Percentiles rank a stretch among this genome's conserved stretches.
These are phyloP conservation scores for Pichia exigua DNA, from an alignment of 805 yeast species.

Conservation along the genomic window DNA sequence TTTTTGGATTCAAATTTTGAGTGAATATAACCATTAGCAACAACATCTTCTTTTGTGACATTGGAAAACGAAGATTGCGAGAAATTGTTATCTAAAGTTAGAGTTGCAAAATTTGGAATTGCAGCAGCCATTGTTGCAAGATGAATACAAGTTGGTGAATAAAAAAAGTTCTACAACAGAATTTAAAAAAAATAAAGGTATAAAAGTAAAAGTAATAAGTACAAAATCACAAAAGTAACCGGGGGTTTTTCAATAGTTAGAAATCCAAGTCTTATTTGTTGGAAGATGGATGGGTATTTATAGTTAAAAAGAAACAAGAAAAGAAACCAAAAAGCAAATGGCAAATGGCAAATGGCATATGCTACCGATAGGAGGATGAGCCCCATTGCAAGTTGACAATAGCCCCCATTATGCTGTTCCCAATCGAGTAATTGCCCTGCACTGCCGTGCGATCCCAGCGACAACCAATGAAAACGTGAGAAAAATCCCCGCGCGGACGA, in stretches of 20 bases:
- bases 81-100: constrained; percentile 31
- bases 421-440: too few species aligned
- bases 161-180: background rate
- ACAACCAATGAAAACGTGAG: too few species aligned
- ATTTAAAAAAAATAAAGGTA: background rate
- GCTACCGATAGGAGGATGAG: too few species aligned
- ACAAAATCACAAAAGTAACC: background rate
- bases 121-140: constrained; percentile 1
- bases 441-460: too few species aligned
- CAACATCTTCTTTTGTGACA: constrained; percentile 24
- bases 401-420: too few species aligned
- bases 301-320: background rate
- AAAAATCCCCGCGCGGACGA: too few species aligned
- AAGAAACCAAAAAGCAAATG: background rate
- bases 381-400: too few species aligned
- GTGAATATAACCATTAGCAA: constrained; percentile 56
- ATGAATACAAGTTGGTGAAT: background rate
- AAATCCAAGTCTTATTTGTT: background rate
- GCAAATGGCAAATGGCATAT: background rate
- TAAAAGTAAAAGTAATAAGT: background rate
- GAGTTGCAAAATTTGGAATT: constrained; percentile 11
- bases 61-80: constrained; percentile 29
- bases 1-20: constrained; percentile 74
- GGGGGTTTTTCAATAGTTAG: too few species aligned
- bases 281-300: background rate